Evolutionary conservation across 208 protist genomes (phyloP).

Genomic region (Borovskyia barvae): DNA sequence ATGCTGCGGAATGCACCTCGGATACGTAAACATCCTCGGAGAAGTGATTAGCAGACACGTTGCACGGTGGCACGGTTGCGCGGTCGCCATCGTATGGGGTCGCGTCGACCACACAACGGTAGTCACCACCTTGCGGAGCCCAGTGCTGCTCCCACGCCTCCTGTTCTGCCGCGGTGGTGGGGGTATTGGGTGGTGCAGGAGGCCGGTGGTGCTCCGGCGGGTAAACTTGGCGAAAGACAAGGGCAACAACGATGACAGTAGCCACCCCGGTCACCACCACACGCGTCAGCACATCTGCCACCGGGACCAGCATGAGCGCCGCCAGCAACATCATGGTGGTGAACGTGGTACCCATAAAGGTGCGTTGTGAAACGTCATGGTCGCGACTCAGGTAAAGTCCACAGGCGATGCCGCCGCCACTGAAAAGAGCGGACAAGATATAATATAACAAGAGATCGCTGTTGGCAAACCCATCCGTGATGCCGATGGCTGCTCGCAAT

Average conservation of each 20-base stretch:
- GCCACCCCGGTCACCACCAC: background rate
- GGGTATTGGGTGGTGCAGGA: constrained; percentile 31
- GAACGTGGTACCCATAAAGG: constrained; percentile 19
- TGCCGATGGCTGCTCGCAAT: constrained; percentile 20
- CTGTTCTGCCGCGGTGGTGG: constrained; percentile 18
- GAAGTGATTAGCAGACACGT: too few relatives aligned
- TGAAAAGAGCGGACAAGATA: constrained; percentile 22
- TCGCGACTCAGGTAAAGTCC: constrained; percentile 17
- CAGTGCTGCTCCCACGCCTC: constrained; percentile 24
- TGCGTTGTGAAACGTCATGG: constrained; percentile 1
- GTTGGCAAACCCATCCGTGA: constrained; percentile 14
- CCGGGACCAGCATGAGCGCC: constrained; percentile 13
- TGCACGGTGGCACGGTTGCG: too few relatives aligned
- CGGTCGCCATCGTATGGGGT: too few relatives aligned
- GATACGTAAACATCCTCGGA: too few relatives aligned
- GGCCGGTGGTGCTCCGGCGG: constrained; percentile 18
- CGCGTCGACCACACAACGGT: too few relatives aligned
- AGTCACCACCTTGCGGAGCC: constrained; percentile 5
- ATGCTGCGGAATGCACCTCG: too few relatives aligned
- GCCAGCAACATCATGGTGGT: constrained; percentile 7
- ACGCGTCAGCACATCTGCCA: background rate
- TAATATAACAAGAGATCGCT: constrained; percentile 18
- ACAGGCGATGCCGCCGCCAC: constrained; percentile 20
- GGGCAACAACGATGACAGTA: background rate
- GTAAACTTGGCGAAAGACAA: constrained; percentile 15